phyloP scores from a whole-genome alignment of 2,329 filamentous ascomycete genomes.

The Tolypocladium inflatum region DNA sequence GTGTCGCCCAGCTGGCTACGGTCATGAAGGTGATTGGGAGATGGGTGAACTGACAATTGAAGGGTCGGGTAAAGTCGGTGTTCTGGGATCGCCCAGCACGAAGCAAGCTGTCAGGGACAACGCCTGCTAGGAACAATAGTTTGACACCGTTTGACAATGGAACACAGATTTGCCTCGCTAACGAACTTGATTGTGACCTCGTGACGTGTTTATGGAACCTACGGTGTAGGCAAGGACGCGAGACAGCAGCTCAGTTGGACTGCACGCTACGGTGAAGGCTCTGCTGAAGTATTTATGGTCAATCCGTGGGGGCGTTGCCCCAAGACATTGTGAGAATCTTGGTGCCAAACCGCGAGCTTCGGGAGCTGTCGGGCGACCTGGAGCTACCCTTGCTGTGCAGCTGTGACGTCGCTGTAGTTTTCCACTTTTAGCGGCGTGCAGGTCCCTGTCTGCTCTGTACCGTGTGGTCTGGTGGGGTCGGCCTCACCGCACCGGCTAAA shows the following conservation, averaged over 20 bases:
- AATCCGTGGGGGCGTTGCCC: neutral
- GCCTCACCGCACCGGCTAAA: constrained; percentile 17
- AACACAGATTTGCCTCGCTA: constrained; percentile 13
- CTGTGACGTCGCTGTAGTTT: neutral
- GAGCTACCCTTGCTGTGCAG: neutral
- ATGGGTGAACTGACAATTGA: constrained; percentile 21
- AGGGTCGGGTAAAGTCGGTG: constrained; percentile 19
- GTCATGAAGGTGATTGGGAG: constrained; percentile 19
- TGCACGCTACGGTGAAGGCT: neutral
- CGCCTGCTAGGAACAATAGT: constrained; percentile 11
- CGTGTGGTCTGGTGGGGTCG: constrained; percentile 5
- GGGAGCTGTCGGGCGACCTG: neutral
- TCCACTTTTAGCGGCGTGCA: neutral
- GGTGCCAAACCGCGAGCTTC: neutral
- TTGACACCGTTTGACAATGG: constrained; percentile 17
- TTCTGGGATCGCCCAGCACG: constrained; percentile 16
- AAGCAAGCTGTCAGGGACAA: constrained; percentile 16
- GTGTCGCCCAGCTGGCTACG: neutral
- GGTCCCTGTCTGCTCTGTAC: neutral
- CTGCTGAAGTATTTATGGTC: neutral
- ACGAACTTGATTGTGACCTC: neutral
- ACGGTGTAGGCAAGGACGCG: neutral
- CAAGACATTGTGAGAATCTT: neutral
- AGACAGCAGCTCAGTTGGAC: neutral
- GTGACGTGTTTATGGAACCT: neutral